Evolutionary conservation across 2,329 filamentous ascomycete genomes (phyloP).

Genomic region (Pseudocercospora fijiensis): DNA sequence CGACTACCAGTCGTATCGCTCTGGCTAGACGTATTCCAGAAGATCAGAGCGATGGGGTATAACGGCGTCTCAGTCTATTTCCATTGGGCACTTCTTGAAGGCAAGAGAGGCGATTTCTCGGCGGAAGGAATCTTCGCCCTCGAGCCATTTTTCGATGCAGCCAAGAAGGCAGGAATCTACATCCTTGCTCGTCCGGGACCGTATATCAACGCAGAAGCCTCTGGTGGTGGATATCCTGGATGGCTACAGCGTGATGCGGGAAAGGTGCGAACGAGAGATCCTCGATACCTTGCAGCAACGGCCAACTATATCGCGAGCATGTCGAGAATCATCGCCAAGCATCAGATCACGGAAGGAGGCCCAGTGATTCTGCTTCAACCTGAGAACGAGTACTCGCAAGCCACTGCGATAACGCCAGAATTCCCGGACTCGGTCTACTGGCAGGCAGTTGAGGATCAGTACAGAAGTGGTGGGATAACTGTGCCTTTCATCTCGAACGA

Average conservation of each 20-base stretch:
- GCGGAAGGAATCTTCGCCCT: slow-evolving; percentile 71
- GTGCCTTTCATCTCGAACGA: slow-evolving; percentile 78
- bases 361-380: slow-evolving; percentile 76
- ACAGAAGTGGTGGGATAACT: slow-evolving; percentile 65
- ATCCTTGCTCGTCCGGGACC: slow-evolving; percentile 57
- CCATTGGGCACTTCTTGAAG: slow-evolving; percentile 76
- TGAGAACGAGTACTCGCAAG: slow-evolving; percentile 74
- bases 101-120: slow-evolving; percentile 66
- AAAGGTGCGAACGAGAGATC: slow-evolving; percentile 61
- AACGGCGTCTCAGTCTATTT: slow-evolving; percentile 77
- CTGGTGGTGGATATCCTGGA: slow-evolving; percentile 76
- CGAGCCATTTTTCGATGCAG: slow-evolving; percentile 74
- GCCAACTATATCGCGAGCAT: slow-evolving; percentile 65
- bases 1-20: slow-evolving; percentile 61
- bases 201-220: slow-evolving; percentile 72
- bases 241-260: slow-evolving; percentile 72
- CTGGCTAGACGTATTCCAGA: slow-evolving; percentile 75
- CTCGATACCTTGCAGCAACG: slow-evolving; percentile 64
- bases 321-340: slow-evolving; percentile 65
- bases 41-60: slow-evolving; percentile 77
- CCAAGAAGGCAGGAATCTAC: slow-evolving; percentile 70
- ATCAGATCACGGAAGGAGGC: slow-evolving; percentile 79
- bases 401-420: slow-evolving; percentile 46
- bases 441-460: slow-evolving; percentile 64
- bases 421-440: slow-evolving; percentile 70